These are phyloP conservation scores for Gentiana dahurica DNA, from an alignment of 257 asterid genomes.

Conservation along the genomic window DNA sequence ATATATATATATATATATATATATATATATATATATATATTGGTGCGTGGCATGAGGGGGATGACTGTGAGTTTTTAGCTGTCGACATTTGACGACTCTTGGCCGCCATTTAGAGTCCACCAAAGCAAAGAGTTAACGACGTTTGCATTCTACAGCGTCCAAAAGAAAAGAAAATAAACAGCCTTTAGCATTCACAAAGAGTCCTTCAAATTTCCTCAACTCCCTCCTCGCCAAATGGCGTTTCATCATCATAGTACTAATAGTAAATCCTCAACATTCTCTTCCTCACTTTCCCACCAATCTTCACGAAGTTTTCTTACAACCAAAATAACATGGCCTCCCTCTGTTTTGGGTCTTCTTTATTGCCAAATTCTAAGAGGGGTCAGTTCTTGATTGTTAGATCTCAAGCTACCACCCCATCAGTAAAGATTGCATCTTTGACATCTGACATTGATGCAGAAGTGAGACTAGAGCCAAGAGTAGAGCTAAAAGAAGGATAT, in stretches of 20 bases:
- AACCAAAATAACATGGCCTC: constrained; percentile 38
- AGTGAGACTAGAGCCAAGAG: constrained; percentile 69
- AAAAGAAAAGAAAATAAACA: constrained; percentile 12
- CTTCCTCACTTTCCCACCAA: background rate
- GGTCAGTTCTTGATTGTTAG: constrained; percentile 16
- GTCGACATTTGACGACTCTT: background rate
- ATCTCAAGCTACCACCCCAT: constrained; percentile 54
- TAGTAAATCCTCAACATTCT: background rate
- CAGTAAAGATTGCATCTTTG: constrained; percentile 33
- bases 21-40: too few relatives aligned
- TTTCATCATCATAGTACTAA: too few relatives aligned
- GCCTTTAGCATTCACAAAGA: constrained; percentile 59
- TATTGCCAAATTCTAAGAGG: constrained; percentile 22
- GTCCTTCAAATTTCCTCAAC: constrained; percentile 22
- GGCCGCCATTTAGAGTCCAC: constrained; percentile 1
- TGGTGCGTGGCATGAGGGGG: too few relatives aligned
- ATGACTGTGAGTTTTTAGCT: too few relatives aligned
- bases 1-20: too few relatives aligned
- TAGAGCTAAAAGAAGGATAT: constrained; percentile 63
- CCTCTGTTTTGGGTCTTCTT: constrained; percentile 40
- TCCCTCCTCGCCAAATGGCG: background rate
- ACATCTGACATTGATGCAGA: constrained; percentile 23
- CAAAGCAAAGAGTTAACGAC: background rate
- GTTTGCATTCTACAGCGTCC: too few relatives aligned
- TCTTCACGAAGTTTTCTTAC: background rate